Conservation (phyloP, 495 filamentous ascomycete species). For the Neurospora intermedia region DNA sequence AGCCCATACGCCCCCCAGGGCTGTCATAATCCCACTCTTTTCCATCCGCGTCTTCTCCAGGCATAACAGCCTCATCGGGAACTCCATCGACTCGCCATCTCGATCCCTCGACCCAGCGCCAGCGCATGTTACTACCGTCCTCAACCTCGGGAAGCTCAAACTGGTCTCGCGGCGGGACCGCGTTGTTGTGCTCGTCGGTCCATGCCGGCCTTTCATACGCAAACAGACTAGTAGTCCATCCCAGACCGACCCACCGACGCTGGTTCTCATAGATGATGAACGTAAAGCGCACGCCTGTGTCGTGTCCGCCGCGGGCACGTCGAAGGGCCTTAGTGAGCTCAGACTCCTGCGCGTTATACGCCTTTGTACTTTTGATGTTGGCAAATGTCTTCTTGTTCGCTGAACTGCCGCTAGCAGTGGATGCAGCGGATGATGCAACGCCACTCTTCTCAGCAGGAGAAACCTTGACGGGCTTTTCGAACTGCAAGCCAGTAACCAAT, state of each 20-base stretch:
- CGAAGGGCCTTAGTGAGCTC: conserved; percentile 28
- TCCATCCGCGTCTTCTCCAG: conserved; percentile 20
- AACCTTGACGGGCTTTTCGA: conserved; percentile 35
- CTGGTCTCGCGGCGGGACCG: conserved; percentile 62
- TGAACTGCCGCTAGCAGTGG: conserved; percentile 7
- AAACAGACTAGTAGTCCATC: conserved; percentile 87
- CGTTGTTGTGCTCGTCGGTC: conserved; percentile 92
- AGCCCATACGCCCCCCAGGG: conserved; percentile 59
- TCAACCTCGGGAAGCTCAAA: conserved; percentile 85
- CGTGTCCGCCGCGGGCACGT: conserved; percentile 29
- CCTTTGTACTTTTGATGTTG: conserved; percentile 4
- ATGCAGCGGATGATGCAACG: conserved; percentile 7
- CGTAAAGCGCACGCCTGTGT: conserved; percentile 80
- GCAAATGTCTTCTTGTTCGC: not conserved
- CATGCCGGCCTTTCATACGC: conserved; percentile 80
- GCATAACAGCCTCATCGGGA: conserved; percentile 39
- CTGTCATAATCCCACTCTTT: conserved; percentile 37
- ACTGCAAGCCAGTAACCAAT: conserved; percentile 68
- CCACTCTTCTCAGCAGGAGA: not conserved
- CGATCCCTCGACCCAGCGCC: conserved; percentile 79
- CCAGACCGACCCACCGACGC: conserved; percentile 85
- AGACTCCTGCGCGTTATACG: conserved; percentile 15
- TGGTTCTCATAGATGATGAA: conserved; percentile 97
- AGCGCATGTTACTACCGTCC: conserved; percentile 60
- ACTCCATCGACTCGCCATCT: conserved; percentile 84